Base-by-base conservation (phyloP, 176 grass and related monocot species). In the Poa annua region DNA sequence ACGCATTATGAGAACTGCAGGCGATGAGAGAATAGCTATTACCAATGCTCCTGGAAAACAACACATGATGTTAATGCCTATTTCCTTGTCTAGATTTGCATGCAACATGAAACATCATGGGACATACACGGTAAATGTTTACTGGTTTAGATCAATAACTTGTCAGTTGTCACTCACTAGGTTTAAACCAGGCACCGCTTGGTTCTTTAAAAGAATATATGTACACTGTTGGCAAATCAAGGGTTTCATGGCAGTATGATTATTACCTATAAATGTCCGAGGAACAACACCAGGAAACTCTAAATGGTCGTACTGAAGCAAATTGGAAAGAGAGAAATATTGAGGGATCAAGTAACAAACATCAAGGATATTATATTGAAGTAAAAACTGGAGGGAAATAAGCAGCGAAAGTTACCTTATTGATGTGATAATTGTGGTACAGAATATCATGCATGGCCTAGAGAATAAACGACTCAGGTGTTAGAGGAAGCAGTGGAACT, bases 391-490 rank as follows among this genome's bases (percentile, higher is more conserved):
- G 50, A 76, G 39, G 24, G 75, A 55, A 45, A 73, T 17, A 68
- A 83, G 36, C 57, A 76, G 50, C 51, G 5, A 63, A 61, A 2
- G 8, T 94, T 93, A 86, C 96, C 89, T 94, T 94, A 64, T 89
- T 22, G 24, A 99, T 92, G 51, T 94, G 93, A 81, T 92, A 76
- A 48, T 61, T 85, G 74, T 96, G 91, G 69, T 92, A 96, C 68
- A 99, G 79, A 84, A 92, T 88, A 86, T 99, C 93, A 90, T 99
- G 96, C 93, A 96, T 96, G 55, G 96, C 96, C 96, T 99, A 79
- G n/a, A 81, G 57, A 87, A 87, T 47, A 76, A 16, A 84, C 0
- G 4, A 80, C 59, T 75, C 10, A 54, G 69, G 14, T 25, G 33
- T 87, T 87, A 90, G 68, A 15, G 69, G 17, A 75, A 87, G 51